phyloP scores from a whole-genome alignment of 2,329 filamentous ascomycete genomes.

The Byssothecium circinans region DNA sequence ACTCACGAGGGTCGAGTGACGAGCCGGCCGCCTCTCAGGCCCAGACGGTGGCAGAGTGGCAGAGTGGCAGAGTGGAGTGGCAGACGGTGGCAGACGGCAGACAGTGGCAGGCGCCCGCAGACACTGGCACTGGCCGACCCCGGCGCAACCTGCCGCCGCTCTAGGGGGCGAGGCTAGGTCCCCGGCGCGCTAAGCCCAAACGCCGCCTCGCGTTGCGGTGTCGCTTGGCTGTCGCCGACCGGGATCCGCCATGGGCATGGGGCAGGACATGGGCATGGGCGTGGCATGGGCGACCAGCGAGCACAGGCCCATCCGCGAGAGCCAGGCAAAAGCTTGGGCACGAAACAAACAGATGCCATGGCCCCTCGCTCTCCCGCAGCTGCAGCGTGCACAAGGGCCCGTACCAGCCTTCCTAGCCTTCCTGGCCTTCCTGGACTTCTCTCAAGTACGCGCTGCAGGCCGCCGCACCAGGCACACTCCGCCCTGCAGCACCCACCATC shows the following conservation, averaged over 20 bases:
- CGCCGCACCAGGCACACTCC: conserved; percentile 30
- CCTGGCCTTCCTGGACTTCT: conserved; percentile 22
- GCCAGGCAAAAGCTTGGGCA: conserved; percentile 18
- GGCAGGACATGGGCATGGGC: too few species aligned
- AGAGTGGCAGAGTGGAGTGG: too few species aligned
- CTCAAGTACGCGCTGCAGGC: conserved; percentile 43
- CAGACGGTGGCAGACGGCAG: too few species aligned
- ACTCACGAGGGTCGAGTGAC: neutral
- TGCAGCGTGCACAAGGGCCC: conserved; percentile 34
- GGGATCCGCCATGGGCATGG: too few species aligned
- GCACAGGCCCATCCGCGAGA: conserved; percentile 8
- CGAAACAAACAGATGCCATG: conserved; percentile 31
- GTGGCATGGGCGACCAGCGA: too few species aligned
- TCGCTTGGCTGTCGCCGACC: conserved; percentile 16
- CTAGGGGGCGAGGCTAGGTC: conserved; percentile 15
- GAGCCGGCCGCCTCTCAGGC: conserved; percentile 22
- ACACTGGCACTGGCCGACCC: neutral
- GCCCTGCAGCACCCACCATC: conserved; percentile 28
- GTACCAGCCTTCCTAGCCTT: conserved; percentile 25
- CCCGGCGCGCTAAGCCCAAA: conserved; percentile 16
- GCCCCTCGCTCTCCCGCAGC: conserved; percentile 21
- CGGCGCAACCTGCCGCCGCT: conserved; percentile 14
- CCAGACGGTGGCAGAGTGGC: too few species aligned
- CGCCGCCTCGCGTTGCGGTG: conserved; percentile 10
- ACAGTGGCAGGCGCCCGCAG: neutral